phyloP scores from a whole-genome alignment of 1,139 yeast species.

The Zygosaccharomyces pseudobailii region DNA sequence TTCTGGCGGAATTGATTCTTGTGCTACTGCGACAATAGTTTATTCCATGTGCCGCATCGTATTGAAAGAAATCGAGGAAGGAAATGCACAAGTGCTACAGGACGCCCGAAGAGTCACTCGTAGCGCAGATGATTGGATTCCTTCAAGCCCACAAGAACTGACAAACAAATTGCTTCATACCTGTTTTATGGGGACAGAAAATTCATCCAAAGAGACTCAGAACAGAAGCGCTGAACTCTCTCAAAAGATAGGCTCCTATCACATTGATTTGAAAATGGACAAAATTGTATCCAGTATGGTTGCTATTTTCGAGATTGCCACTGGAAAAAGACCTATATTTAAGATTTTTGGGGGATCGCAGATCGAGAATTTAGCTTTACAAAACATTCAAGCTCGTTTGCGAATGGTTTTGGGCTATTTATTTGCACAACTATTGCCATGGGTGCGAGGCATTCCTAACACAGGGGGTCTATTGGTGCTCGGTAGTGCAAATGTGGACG shows the following conservation, averaged over 20 bases:
- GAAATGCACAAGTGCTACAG: constrained; percentile 64
- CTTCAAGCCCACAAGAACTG: constrained; percentile 68
- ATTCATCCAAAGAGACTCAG: constrained; percentile 85
- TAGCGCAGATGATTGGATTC: constrained; percentile 52
- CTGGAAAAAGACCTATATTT: constrained; percentile 83
- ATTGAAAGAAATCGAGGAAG: constrained; percentile 56
- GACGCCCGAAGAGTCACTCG: constrained; percentile 68
- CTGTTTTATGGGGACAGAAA: constrained; percentile 91
- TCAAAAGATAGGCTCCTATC: constrained; percentile 75
- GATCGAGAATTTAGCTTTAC: constrained; percentile 87
- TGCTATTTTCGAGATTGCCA: constrained; percentile 74
- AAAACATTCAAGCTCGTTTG: constrained; percentile 91
- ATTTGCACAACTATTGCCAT: constrained; percentile 91
- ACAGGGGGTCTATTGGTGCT: constrained; percentile 73
- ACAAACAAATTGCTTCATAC: constrained; percentile 78
- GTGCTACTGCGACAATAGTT: constrained; percentile 94
- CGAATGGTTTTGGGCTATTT: constrained; percentile 92
- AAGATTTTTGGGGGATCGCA: constrained; percentile 90
- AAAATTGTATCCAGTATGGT: constrained; percentile 69
- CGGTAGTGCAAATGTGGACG: constrained; percentile 98
- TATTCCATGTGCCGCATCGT: constrained; percentile 91
- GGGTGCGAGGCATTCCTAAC: constrained; percentile 70
- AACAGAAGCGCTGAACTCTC: constrained; percentile 78
- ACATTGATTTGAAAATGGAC: constrained; percentile 90
- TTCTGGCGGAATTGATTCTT: constrained; percentile 96